Base-by-base conservation (phyloP, 169 alveolate genomes). In the Ichthyophthirius multifiliis region DNA sequence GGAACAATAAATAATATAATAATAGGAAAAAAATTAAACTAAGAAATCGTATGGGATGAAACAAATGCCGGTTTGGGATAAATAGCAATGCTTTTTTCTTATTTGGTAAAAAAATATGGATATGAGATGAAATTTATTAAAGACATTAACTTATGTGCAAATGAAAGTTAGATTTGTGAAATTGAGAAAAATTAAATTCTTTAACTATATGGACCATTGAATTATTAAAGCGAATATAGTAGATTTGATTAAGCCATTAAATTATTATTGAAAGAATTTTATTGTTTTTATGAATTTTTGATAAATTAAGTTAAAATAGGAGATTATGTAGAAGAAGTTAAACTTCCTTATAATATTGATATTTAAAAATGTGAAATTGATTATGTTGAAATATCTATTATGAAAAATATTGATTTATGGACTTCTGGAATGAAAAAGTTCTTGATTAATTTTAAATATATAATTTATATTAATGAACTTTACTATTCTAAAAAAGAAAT, bases 31-130 rank as follows among this genome's bases (percentile, higher is more conserved):
- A 55, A 55, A 27, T 23, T 55, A 18, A 55, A 55, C 31, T 34
- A 55, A 23, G 71, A 55, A 39, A 55, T 55, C 9, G 31, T 10
- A 4, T 55, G 71, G 71, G 71, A 55, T 55, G 71, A 55, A 55
- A 55, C 71, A 4, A 55, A 55, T 55, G 71, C 71, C 23, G 71
- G 71, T 15, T 27, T 55, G 13, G 71, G 71, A 2, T 23, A 55
- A 55, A 39, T 55, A 15, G 18, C 18, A 15, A 13, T 55, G 18
- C 35, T 55, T 9, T 55, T 55, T 27, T 27, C 31, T 6, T 55
- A 55, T 55, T 55, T 55, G 18, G 31, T 55, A 20, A 55, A 55
- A 3, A 55, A 55, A 55, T 55, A 27, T 55, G 71, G 41, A 16
- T 55, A 55, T 55, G 23, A 55, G 31, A 18, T 39, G 13, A 55